A percentile compares a stretch with the other conserved stretches of the same genome.
These are phyloP conservation scores for Isabelozyma heimii DNA, from an alignment of 805 yeast genomes.

Conservation along the genomic window DNA sequence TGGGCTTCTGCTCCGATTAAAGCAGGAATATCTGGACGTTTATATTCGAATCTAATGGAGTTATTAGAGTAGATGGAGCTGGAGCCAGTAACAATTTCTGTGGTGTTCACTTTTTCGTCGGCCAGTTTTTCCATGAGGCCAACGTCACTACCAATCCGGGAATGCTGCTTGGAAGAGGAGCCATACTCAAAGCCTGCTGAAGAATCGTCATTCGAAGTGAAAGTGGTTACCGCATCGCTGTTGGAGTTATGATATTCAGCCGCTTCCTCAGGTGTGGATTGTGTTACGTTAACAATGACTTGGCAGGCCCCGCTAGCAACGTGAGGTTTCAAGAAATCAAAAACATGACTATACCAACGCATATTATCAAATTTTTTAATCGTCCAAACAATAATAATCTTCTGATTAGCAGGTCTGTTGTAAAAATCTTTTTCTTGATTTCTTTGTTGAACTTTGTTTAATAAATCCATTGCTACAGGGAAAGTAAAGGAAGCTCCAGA, in stretches of 20 bases:
- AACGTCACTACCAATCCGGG: neutral
- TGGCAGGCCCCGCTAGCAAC: conserved; percentile 17
- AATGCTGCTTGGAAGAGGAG: neutral
- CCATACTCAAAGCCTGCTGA: neutral
- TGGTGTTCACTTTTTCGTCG: neutral
- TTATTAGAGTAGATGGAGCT: neutral
- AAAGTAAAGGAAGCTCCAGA: conserved; percentile 47
- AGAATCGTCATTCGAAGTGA: neutral
- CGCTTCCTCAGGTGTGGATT: conserved; percentile 8
- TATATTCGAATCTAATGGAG: neutral
- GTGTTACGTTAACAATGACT: conserved; percentile 28
- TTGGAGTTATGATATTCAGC: neutral
- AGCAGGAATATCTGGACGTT: conserved; percentile 17
- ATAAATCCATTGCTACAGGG: conserved; percentile 43
- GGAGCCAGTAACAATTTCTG: neutral
- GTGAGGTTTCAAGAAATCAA: conserved; percentile 26
- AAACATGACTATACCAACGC: conserved; percentile 35
- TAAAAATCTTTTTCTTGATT: conserved; percentile 27
- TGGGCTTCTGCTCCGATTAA: conserved; percentile 13
- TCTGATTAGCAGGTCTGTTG: conserved; percentile 25
- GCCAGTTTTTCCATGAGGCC: neutral
- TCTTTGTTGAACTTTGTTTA: conserved; percentile 23
- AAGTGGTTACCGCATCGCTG: neutral
- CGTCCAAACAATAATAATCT: conserved; percentile 32
- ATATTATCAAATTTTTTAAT: conserved; percentile 21